Conservation (phyloP, 192 early-diverging fungal genomes). For the Coemansia sp. region DNA sequence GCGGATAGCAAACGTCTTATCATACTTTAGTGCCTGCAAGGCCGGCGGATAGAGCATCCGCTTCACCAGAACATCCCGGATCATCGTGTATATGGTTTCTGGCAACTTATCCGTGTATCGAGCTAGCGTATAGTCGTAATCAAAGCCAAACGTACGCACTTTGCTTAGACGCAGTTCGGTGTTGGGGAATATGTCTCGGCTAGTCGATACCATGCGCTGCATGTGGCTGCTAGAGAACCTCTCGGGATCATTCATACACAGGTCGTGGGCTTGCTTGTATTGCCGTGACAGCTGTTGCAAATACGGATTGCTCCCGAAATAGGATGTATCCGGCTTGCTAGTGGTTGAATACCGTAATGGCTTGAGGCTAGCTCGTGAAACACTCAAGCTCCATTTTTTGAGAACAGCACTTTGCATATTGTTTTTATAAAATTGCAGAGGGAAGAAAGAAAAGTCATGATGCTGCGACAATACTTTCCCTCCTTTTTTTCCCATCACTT, state of each 20-base stretch:
- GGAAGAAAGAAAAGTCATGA: not conserved
- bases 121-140: constrained; percentile 67
- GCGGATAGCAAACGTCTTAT: constrained; percentile 59
- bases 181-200: constrained; percentile 56
- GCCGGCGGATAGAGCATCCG: constrained; percentile 56
- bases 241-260: constrained; percentile 30
- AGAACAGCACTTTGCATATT: too few relatives aligned
- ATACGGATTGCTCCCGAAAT: not conserved
- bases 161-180: constrained; percentile 57
- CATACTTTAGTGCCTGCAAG: constrained; percentile 49
- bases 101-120: constrained; percentile 58
- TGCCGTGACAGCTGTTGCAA: constrained; percentile 18
- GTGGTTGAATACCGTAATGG: too few relatives aligned
- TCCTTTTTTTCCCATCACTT: too few relatives aligned
- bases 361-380: too few relatives aligned
- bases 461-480: too few relatives aligned
- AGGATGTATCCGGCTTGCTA: too few relatives aligned
- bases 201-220: constrained; percentile 21
- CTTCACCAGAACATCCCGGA: constrained; percentile 57
- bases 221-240: constrained; percentile 18
- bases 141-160: constrained; percentile 60
- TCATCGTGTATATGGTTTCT: constrained; percentile 58
- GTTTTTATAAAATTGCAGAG: not conserved
- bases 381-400: too few relatives aligned
- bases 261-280: constrained; percentile 20